Base-by-base conservation (phyloP, 805 yeast species). In the Babjeviella inositovora region DNA sequence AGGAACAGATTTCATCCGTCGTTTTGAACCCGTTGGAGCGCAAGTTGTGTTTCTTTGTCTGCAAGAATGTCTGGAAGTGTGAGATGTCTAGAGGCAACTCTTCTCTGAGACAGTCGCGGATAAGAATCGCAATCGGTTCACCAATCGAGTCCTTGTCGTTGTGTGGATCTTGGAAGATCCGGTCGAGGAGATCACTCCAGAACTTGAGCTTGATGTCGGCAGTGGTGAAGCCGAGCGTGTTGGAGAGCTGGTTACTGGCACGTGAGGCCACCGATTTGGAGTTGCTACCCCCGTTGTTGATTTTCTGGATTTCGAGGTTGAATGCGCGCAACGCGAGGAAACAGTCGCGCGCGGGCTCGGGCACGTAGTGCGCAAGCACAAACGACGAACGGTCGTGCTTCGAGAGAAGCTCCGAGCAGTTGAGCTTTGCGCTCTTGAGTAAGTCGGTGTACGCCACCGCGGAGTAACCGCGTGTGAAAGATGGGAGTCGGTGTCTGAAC, bases 291-390 rank as follows among this genome's bases (percentile, higher is more conserved):
- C 50, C 50, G 20, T 31, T 48, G 16, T 38, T 31, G 17, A 71
- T 58, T 38, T 63, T 58, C 33, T 66, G 57, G 18, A 73, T 52
- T 34, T 77, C 87, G 18, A 74, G 39, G 30, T 70, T 69, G 47
- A 81, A 67, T 1, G 76, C 72, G 18, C 71, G 48, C 15, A 74
- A 50, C 0, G 80, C 92, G 8, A 73, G 29, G 32, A 61, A 74
- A 2, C 72, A 60, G 34, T 70, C 69, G 31, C 72, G 55, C 2
- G 73, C 61, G 7, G 69, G 70, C 17, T 50, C 53, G 3, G 92
- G 92, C 14, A 76, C 51, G 37, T 79, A 75, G 22, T 75, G 74
- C 2, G 76, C 63, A 13, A 80, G 47, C 10, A 80, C 43, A 27
- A 62, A 62, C 2, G 85, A 65, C 7, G 81, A 71, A 10, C 73